Percentiles rank a stretch among this genome's conserved stretches.
Evolutionary conservation across 345 rosid species (phyloP).

Genomic region (Erodium maritimum): DNA sequence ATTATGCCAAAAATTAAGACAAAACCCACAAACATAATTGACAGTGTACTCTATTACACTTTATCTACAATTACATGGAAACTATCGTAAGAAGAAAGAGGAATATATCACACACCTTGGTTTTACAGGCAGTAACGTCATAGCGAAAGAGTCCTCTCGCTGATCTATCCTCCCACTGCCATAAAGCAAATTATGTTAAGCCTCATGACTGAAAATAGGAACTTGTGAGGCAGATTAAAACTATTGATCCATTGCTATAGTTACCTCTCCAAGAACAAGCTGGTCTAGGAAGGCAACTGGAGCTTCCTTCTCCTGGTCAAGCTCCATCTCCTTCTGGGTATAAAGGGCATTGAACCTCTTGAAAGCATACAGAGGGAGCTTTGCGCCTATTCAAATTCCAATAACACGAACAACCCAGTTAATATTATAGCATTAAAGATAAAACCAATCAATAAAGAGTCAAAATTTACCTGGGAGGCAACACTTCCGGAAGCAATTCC

Average conservation of each 20-base stretch:
- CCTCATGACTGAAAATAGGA: background rate
- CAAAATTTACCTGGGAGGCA: constrained; percentile 50
- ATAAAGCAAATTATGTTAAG: constrained; percentile 5
- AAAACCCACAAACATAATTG: constrained; percentile 2
- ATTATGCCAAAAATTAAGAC: background rate
- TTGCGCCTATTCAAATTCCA: constrained; percentile 36
- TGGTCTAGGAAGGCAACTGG: constrained; percentile 64
- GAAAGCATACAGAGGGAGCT: constrained; percentile 68
- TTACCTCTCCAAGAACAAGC: constrained; percentile 76
- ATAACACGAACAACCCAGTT: background rate
- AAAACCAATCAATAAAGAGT: too few species aligned
- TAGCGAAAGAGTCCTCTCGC: constrained; percentile 90
- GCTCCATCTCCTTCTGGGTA: constrained; percentile 12
- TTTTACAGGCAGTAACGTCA: constrained; percentile 89
- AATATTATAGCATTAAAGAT: too few species aligned
- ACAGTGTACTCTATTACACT: too few species aligned
- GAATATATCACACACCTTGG: constrained; percentile 42
- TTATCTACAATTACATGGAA: background rate
- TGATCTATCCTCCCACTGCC: constrained; percentile 88
- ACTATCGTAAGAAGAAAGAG: background rate
- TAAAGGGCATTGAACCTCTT: too few species aligned
- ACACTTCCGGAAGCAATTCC: constrained; percentile 62
- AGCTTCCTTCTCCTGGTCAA: constrained; percentile 21
- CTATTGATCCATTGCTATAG: background rate
- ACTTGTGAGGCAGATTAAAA: background rate